Conservation (phyloP, 495 filamentous ascomycete species). For the Aspergillus wentii region DNA sequence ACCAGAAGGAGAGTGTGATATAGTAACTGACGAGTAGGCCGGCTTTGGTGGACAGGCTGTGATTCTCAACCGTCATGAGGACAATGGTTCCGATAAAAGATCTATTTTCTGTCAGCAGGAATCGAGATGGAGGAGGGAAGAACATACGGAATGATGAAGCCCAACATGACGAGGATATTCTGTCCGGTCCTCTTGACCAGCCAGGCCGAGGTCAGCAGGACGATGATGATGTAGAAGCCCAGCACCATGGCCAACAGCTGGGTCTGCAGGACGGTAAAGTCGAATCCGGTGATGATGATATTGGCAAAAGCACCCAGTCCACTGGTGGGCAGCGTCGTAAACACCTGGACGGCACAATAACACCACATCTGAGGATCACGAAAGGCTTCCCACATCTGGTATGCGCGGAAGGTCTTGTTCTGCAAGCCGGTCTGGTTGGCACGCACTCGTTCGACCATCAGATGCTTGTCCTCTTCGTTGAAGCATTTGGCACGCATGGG, state of each 20-base stretch:
- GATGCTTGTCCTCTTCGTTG: constrained; percentile 43
- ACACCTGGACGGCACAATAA: constrained; percentile 52
- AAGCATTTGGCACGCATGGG: constrained; percentile 47
- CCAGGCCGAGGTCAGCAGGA: constrained; percentile 58
- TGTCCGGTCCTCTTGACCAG: constrained; percentile 59
- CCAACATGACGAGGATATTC: constrained; percentile 59
- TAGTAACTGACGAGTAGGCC: constrained; percentile 61
- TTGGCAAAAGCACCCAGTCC: constrained; percentile 64
- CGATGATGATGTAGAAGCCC: constrained; percentile 64
- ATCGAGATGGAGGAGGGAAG: neutral
- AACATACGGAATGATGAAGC: constrained; percentile 60
- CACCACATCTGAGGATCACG: constrained; percentile 41
- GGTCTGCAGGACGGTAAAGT: constrained; percentile 38
- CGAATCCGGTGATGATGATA: constrained; percentile 48
- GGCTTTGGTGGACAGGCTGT: constrained; percentile 38
- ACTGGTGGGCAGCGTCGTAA: constrained; percentile 63
- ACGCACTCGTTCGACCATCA: constrained; percentile 44
- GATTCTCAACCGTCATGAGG: constrained; percentile 56
- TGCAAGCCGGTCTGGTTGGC: constrained; percentile 51
- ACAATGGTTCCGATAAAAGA: constrained; percentile 58
- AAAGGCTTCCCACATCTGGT: constrained; percentile 41
- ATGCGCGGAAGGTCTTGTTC: constrained; percentile 44
- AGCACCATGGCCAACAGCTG: constrained; percentile 61
- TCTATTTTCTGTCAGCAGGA: constrained; percentile 2
- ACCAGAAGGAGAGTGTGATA: constrained; percentile 52